phyloP scores from a whole-genome alignment of 2,329 filamentous ascomycete genomes.

The Colletotrichum acutatum region DNA sequence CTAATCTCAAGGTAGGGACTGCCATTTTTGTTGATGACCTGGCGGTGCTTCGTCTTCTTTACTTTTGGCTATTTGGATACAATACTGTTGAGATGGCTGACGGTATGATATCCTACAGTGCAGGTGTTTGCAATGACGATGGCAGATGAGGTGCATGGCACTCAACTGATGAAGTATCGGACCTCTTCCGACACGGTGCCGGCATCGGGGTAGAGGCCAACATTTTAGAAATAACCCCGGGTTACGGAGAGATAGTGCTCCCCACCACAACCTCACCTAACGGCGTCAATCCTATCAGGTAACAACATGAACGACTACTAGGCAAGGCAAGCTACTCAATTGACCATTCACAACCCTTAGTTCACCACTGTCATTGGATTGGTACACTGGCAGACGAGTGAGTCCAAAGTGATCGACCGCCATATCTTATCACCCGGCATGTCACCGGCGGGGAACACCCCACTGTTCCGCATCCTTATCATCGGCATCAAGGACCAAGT shows the following conservation, averaged over 20 bases:
- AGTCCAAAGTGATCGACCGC: background rate
- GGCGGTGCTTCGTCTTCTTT: no score
- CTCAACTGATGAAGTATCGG: background rate
- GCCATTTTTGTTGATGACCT: background rate
- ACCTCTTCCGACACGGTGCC: conserved; percentile 8
- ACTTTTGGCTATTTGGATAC: no score
- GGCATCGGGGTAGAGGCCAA: conserved; percentile 22
- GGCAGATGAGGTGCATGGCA: background rate
- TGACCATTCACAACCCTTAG: background rate
- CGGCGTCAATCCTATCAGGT: background rate
- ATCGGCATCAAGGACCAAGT: background rate
- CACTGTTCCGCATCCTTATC: conserved; percentile 14
- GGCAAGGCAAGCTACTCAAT: no score
- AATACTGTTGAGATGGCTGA: no score
- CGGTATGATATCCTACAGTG: no score
- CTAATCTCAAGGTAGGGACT: conserved; percentile 3
- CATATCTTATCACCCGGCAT: conserved; percentile 8
- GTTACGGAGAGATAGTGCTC: background rate
- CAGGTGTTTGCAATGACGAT: background rate
- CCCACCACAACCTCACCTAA: background rate
- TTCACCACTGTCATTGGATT: background rate
- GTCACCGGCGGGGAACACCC: background rate
- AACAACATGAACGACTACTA: background rate
- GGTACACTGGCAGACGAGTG: background rate
- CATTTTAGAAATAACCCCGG: background rate